A percentile compares a stretch with the other conserved stretches of the same genome.
These are phyloP conservation scores for Pythium rhizo-oryzae DNA, from an alignment of 352 stramenopile species.

Conservation along the genomic window DNA sequence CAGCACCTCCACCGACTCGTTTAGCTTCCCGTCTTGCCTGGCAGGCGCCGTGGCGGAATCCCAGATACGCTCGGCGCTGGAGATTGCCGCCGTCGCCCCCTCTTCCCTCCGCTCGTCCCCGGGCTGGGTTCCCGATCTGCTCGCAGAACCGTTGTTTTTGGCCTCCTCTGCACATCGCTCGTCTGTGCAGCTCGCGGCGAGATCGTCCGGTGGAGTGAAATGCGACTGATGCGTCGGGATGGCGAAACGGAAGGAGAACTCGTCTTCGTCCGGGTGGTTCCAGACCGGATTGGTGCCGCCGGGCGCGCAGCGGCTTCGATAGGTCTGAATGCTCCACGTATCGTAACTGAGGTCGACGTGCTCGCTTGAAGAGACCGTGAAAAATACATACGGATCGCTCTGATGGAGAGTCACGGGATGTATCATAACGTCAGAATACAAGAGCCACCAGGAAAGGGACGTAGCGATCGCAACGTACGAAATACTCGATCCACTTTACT, in stretches of 20 bases:
- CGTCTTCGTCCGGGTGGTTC: conserved; percentile 47
- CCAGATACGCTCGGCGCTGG: conserved; percentile 37
- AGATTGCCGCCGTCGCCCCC: background rate
- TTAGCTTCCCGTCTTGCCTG: conserved; percentile 19
- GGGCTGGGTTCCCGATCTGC: too few relatives aligned
- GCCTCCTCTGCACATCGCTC: background rate
- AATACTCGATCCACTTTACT: conserved; percentile 66
- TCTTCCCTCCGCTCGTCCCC: background rate
- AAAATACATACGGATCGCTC: conserved; percentile 81
- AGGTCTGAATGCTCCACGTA: conserved; percentile 75
- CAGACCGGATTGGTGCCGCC: conserved; percentile 61
- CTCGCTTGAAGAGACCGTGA: conserved; percentile 50
- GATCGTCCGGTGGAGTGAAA: conserved; percentile 30
- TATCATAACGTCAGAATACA: background rate
- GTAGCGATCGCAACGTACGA: conserved; percentile 30
- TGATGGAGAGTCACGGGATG: too few relatives aligned
- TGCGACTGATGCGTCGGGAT: conserved; percentile 73
- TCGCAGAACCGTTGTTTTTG: background rate
- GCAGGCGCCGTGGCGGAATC: conserved; percentile 28
- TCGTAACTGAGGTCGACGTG: conserved; percentile 46
- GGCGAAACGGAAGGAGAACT: conserved; percentile 75
- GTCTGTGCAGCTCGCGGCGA: background rate
- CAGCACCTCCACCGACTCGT: conserved; percentile 37
- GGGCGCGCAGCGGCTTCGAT: conserved; percentile 59
- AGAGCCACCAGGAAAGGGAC: background rate